Evolutionary conservation across 2,329 filamentous ascomycete species (phyloP).

Genomic region (Apiospora sp.): DNA sequence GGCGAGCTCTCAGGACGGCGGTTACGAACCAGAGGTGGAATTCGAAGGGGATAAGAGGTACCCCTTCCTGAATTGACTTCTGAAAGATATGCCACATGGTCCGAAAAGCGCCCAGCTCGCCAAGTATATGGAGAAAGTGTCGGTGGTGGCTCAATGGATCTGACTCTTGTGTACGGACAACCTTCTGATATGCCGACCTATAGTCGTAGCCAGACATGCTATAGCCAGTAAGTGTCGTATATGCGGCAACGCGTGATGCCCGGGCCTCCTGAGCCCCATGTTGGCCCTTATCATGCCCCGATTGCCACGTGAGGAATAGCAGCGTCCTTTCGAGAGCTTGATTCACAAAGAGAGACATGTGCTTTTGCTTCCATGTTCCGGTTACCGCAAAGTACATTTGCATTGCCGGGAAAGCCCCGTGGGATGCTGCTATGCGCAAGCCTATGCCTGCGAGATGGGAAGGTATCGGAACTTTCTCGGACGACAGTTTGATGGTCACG

Average conservation of each 20-base stretch:
- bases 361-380: constrained; percentile 4
- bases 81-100: constrained; percentile 39
- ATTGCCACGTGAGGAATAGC: not conserved
- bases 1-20: not conserved
- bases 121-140: constrained; percentile 36
- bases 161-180: not conserved
- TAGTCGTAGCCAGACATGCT: not conserved
- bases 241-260: constrained; percentile 26
- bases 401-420: constrained; percentile 30
- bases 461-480: constrained; percentile 36
- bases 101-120: constrained; percentile 39
- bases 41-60: not conserved
- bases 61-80: not conserved
- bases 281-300: not conserved
- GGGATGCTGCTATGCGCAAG: constrained; percentile 40
- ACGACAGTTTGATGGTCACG: constrained; percentile 44
- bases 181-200: not conserved
- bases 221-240: constrained; percentile 30
- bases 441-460: constrained; percentile 41
- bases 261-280: constrained; percentile 22
- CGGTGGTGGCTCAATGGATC: not conserved
- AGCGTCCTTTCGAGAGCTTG: not conserved
- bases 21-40: not conserved
- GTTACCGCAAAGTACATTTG: constrained; percentile 32
- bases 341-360: not conserved